Base-by-base conservation (phyloP, 768 basidiomycete species). In the Porpolomopsis calyptriformis region DNA sequence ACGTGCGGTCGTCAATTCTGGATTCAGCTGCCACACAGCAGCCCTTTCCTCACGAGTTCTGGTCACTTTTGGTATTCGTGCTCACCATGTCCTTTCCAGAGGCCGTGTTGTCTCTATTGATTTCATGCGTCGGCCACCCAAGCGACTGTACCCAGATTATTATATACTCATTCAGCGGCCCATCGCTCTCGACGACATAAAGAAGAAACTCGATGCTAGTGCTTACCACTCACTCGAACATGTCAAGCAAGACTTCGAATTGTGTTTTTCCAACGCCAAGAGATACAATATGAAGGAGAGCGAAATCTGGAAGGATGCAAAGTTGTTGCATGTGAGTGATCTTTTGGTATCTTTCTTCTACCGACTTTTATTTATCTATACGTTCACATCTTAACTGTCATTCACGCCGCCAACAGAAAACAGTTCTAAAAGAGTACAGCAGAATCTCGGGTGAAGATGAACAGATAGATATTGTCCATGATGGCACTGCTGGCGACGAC, bases 111-210 rank as follows among this genome's bases (percentile, higher is more conserved):
- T 85, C 48, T 78, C 83, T 20, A 51, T 66, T 49, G 77, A 76
- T 55, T 91, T 89, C 62, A 60, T 82, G 56, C 75, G 73, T 48
- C 73, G 79, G 52, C 85, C 85, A 16, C 72, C 78, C 36, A 85
- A 80, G 64, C 75, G 78, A 47, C 68, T 69, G 47, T 89, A 86
- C 63, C 77, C 89, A 33, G 91, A 93, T 67, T 97, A 97, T 65
- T 96, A 93, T 64, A 59, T 63, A 19, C 50, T 82, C 52, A 94
- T 93, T 58, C 70, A 78, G 54, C 70, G 76, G 20, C 92, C 93
- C 24, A 88, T 96, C 54, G 81, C 87, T 22, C 69, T 96, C 42
- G 85, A 89, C 36, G 88, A 93, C 52, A 90, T 96, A 67, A 89
- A 89, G 72, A 74, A 77, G 55, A 74, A 77, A 55, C 71, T 92